Base-by-base conservation (phyloP, 2,329 filamentous ascomycete species). In the Didymella pomorum region DNA sequence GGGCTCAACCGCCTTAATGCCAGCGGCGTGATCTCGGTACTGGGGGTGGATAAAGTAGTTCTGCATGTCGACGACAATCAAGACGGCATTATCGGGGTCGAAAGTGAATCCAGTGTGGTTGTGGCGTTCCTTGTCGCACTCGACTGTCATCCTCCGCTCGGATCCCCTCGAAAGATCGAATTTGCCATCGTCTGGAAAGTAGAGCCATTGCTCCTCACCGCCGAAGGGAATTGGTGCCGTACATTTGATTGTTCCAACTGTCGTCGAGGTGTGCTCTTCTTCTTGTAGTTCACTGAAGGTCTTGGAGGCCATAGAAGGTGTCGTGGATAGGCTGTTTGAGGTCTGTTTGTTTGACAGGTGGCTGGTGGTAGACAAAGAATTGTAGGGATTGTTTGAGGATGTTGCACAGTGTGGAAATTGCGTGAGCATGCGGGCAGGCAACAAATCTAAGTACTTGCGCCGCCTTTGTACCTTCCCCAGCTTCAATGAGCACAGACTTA, bases 31-130 rank as follows among this genome's bases (percentile, higher is more conserved):
- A 37, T 73, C 59, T 31, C 68, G 69, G 52, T 72, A 72, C 8
- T 68, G 58, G 4, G 71, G 70, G 44, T 74, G 65, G 44, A 79
- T 64, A 62, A 79, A 80, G 66, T 79, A 79, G 64, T 79, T 80
- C 55, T 80, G 78, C 77, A 79, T 80, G 63, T 80, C 78, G 51
- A 80, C 72, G 29, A 79, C 67, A 26, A 79, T 72, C 28, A 79
- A 62, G 25, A 78, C 68, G 1, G 78, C 75, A 33, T 68, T 75
- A 50, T 69, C 72, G 6, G 78, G 78, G 61, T 79, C 76, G 54
- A 79, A 77, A 60, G 77, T 70, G 66, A 78, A 76, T 41, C 78
- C 78, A 18, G 72, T 73, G 61, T 80, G 78, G 63, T 78, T 76
- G 55, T 73, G 71, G 21, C 76, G 71, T 39, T 70, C 71, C 64